Conservation (phyloP, 106 monocot species). For the Dendrobium huoshanense region DNA sequence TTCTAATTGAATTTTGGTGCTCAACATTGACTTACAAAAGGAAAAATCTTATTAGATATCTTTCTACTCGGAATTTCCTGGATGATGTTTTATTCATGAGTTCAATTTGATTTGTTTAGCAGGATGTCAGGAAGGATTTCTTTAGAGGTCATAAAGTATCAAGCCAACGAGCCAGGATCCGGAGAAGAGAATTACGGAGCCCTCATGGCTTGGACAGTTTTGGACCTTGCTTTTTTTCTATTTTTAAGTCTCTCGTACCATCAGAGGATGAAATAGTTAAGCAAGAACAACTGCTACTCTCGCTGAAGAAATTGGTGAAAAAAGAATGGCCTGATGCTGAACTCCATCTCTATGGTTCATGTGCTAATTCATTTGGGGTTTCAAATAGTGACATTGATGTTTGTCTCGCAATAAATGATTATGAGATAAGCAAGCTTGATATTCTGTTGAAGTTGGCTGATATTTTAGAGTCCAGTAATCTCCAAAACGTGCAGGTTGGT, state of each 20-base stretch:
- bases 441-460: constrained; percentile 84
- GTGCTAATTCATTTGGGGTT: constrained; percentile 93
- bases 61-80: not conserved
- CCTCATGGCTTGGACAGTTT: constrained; percentile 58
- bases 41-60: not conserved
- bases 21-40: no score
- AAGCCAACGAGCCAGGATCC: constrained; percentile 61
- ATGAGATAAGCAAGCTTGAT: constrained; percentile 60
- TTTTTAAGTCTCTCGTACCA: constrained; percentile 75
- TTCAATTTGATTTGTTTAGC: constrained; percentile 4
- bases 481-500: constrained; percentile 87
- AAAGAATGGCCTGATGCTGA: constrained; percentile 84
- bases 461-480: constrained; percentile 61
- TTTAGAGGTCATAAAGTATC: constrained; percentile 74
- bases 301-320: constrained; percentile 47
- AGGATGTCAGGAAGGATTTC: constrained; percentile 75
- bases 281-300: constrained; percentile 57
- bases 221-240: constrained; percentile 47
- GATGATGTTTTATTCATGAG: not conserved
- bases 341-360: constrained; percentile 88
- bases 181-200: constrained; percentile 42
- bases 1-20: no score
- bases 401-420: constrained; percentile 72
- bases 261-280: constrained; percentile 71
- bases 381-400: constrained; percentile 96